A percentile compares a stretch with the other conserved stretches of the same genome.
Conservation (phyloP, 129 eudicot genomes). For the Centaurea solstitialis region DNA sequence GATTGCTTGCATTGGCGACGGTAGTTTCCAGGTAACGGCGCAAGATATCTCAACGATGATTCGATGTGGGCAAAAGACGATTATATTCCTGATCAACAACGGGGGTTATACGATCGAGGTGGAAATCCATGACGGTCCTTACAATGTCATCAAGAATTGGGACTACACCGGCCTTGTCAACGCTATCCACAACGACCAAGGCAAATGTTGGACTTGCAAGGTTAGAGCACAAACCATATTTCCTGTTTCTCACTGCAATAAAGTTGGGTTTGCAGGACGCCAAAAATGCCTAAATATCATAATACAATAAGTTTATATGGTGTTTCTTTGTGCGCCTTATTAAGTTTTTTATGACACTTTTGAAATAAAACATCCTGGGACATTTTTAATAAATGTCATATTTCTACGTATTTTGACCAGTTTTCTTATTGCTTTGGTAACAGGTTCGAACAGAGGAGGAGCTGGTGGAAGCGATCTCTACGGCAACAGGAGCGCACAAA, state of each 20-base stretch:
- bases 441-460: slow-evolving; percentile 82
- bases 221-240: slow-evolving; percentile 32
- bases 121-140: slow-evolving; percentile 95
- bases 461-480: slow-evolving; percentile 63
- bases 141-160: slow-evolving; percentile 93
- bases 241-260: background rate
- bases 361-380: too few relatives aligned
- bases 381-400: background rate
- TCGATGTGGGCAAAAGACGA: slow-evolving; percentile 27
- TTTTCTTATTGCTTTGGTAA: background rate
- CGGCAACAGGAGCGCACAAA: slow-evolving; percentile 50
- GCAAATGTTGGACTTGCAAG: slow-evolving; percentile 89
- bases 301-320: background rate
- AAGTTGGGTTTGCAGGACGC: background rate
- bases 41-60: slow-evolving; percentile 38
- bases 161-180: slow-evolving; percentile 77
- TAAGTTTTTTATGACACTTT: background rate
- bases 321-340: background rate
- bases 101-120: slow-evolving; percentile 97
- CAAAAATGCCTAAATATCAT: background rate
- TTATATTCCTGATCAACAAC: slow-evolving; percentile 67
- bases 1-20: slow-evolving; percentile 89
- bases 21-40: slow-evolving; percentile 80
- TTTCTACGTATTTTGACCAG: too few relatives aligned
- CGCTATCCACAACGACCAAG: slow-evolving; percentile 81